Conservation (phyloP, 2,329 filamentous ascomycete species). For the Pyrenochaeta sp. region DNA sequence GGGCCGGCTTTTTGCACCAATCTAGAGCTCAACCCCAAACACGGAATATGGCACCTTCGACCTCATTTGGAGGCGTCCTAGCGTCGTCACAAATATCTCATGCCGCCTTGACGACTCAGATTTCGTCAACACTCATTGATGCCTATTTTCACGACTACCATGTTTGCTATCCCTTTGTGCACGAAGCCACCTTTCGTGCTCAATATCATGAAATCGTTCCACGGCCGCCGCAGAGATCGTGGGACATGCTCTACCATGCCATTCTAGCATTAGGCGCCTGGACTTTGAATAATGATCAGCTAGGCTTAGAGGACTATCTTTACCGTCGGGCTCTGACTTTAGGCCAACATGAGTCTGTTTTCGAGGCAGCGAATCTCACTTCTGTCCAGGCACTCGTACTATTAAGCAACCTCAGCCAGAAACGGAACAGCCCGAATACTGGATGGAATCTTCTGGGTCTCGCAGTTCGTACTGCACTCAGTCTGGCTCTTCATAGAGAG, state of each 20-base stretch:
- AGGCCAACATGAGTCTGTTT: slow-evolving; percentile 36
- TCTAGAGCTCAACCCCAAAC: slow-evolving; percentile 20
- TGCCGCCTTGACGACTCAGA: slow-evolving; percentile 28
- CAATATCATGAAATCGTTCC: slow-evolving; percentile 36
- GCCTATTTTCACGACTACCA: slow-evolving; percentile 37
- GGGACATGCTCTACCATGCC: slow-evolving; percentile 36
- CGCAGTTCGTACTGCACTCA: slow-evolving; percentile 33
- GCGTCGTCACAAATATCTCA: slow-evolving; percentile 35
- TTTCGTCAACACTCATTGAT: slow-evolving; percentile 31
- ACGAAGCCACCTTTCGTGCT: slow-evolving; percentile 37
- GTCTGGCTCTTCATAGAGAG: slow-evolving; percentile 36
- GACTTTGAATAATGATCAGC: slow-evolving; percentile 31
- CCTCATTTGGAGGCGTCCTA: slow-evolving; percentile 21
- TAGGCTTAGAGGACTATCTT: slow-evolving; percentile 33
- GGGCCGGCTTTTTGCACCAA: slow-evolving; percentile 38
- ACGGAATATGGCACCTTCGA: slow-evolving; percentile 14
- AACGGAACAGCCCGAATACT: slow-evolving; percentile 34
- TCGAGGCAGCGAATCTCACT: slow-evolving; percentile 33
- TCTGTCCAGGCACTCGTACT: slow-evolving; percentile 36
- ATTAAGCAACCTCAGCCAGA: slow-evolving; percentile 35
- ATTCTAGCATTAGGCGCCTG: slow-evolving; percentile 35
- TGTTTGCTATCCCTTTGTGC: slow-evolving; percentile 35
- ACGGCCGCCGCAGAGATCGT: slow-evolving; percentile 29
- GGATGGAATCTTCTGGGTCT: slow-evolving; percentile 38
- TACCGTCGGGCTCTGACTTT: slow-evolving; percentile 35